Evolutionary conservation across 345 rosid genomes (phyloP).

Genomic region (Boechera stricta): DNA sequence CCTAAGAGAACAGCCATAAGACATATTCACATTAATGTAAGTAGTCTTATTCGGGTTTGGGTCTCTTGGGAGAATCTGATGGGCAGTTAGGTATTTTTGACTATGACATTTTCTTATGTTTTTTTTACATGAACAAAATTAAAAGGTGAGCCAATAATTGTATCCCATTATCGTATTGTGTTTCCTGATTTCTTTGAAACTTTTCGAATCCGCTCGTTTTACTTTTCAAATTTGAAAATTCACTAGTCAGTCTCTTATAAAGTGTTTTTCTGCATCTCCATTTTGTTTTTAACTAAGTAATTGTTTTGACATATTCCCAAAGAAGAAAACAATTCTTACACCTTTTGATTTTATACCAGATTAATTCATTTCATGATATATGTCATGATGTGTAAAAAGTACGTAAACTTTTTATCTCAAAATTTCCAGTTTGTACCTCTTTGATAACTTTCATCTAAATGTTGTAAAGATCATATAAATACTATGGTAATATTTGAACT

Average conservation of each 20-base stretch:
- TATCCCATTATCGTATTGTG: background rate
- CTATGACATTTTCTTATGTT: constrained; percentile 24
- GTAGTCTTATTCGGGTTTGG: constrained; percentile 28
- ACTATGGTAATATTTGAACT: background rate
- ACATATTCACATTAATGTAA: constrained; percentile 38
- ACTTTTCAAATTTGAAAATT: constrained; percentile 10
- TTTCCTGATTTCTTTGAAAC: constrained; percentile 6
- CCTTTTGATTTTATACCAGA: background rate
- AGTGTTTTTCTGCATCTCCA: background rate
- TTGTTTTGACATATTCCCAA: background rate
- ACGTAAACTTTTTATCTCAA: background rate
- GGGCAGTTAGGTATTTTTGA: constrained; percentile 33
- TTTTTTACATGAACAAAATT: background rate
- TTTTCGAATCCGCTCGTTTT: constrained; percentile 6
- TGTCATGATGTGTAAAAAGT: background rate
- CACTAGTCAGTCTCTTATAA: background rate
- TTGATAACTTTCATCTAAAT: background rate
- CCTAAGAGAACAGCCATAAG: constrained; percentile 32
- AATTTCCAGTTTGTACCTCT: background rate
- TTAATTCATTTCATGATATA: background rate
- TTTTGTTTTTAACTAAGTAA: background rate
- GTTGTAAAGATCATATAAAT: background rate
- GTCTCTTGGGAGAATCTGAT: constrained; percentile 30
- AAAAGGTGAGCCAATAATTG: constrained; percentile 16
- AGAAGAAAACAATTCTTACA: background rate